Evolutionary conservation across 805 yeast genomes (phyloP).

Genomic region (Monosporozyma servazzii): DNA sequence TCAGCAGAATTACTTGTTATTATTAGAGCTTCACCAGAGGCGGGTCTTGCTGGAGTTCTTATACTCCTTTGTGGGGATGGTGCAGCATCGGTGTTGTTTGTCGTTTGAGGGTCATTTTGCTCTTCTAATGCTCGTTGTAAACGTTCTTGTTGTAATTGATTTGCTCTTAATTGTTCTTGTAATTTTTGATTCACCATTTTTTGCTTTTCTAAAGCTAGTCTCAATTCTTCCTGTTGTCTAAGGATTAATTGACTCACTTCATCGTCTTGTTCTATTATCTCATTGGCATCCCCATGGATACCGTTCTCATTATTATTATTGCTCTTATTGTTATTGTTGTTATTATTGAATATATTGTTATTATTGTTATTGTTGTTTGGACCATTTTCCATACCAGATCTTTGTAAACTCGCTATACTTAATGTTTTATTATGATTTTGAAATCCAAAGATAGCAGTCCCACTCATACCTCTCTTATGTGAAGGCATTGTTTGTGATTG

Average conservation of each 20-base stretch:
- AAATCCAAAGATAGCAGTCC: conserved; percentile 75
- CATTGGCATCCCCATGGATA: background rate
- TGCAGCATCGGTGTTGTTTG: background rate
- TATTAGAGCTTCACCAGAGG: conserved; percentile 11
- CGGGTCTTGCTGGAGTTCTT: conserved; percentile 9
- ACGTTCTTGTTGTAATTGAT: conserved; percentile 23
- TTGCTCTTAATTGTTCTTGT: conserved; percentile 22
- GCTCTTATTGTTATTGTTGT: background rate
- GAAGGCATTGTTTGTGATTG: conserved; percentile 8
- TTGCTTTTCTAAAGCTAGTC: conserved; percentile 26
- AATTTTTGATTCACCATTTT: conserved; percentile 24
- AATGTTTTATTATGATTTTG: conserved; percentile 53
- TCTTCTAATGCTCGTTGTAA: conserved; percentile 21
- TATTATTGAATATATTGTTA: background rate
- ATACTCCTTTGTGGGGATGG: background rate
- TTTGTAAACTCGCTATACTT: conserved; percentile 43
- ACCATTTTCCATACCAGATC: conserved; percentile 4
- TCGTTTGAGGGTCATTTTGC: conserved; percentile 6
- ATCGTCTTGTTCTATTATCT: background rate
- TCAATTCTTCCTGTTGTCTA: conserved; percentile 26
- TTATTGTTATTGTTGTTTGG: background rate
- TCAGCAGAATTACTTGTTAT: conserved; percentile 25
- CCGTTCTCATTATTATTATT: background rate
- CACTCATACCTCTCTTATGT: conserved; percentile 60
- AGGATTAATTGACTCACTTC: conserved; percentile 8